A percentile compares a stretch with the other conserved stretches of the same genome.
Evolutionary conservation across 1,284 basidiomycete genomes (phyloP).

Genomic region (Lignosus rhinocerotis): DNA sequence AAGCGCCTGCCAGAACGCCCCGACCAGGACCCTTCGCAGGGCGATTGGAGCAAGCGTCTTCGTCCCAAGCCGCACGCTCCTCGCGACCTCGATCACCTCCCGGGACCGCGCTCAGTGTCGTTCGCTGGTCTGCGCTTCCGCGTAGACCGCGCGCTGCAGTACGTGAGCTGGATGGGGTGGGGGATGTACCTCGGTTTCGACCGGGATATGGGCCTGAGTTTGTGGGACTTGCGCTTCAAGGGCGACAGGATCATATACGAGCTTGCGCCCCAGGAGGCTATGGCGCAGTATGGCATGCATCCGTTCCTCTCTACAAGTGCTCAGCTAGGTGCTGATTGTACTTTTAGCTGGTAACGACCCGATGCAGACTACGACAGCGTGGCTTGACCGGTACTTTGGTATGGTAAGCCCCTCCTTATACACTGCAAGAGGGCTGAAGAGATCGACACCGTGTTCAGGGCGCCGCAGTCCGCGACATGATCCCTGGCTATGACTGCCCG

Average conservation of each 20-base stretch:
- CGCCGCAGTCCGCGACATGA: conserved; percentile 51
- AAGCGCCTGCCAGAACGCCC: conserved; percentile 39
- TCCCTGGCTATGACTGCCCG: conserved; percentile 69
- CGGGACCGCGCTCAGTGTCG: conserved; percentile 59
- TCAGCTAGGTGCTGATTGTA: background rate
- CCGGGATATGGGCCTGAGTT: conserved; percentile 63
- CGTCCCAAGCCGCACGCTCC: conserved; percentile 35
- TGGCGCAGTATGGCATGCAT: conserved; percentile 59
- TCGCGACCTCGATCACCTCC: conserved; percentile 60
- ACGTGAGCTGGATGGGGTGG: conserved; percentile 69
- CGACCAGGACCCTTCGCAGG: conserved; percentile 28
- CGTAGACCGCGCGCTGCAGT: conserved; percentile 53
- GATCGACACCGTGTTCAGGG: conserved; percentile 29
- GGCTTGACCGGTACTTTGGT: conserved; percentile 67
- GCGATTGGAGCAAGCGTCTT: conserved; percentile 50
- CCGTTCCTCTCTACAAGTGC: background rate
- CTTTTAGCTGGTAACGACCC: conserved; percentile 61
- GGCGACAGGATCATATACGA: conserved; percentile 68
- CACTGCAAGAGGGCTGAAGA: background rate
- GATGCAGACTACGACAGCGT: conserved; percentile 61
- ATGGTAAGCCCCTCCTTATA: conserved; percentile 38
- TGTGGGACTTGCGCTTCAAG: conserved; percentile 67
- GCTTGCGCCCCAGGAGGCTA: conserved; percentile 59
- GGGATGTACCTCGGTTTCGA: conserved; percentile 63
- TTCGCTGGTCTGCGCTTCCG: conserved; percentile 60